A percentile compares a stretch with the other conserved stretches of the same genome.
phyloP scores from a whole-genome alignment of 2,329 filamentous ascomycete genomes.

The Fusarium concolor region DNA sequence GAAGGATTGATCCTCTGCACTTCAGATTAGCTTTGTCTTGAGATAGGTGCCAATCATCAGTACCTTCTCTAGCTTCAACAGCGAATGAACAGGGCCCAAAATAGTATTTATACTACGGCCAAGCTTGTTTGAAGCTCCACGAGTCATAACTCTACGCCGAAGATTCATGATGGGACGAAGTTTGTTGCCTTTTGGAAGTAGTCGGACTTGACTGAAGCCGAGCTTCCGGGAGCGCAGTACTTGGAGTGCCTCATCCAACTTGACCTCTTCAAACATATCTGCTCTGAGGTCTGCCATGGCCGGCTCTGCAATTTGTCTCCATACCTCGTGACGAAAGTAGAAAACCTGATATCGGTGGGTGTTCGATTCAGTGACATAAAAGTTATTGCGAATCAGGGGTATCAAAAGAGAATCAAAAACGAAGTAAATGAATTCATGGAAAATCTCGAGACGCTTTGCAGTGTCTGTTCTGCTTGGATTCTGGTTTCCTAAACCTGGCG shows the following conservation, averaged over 20 bases:
- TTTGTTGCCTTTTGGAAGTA: slow-evolving; percentile 83
- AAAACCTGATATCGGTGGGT: slow-evolving; percentile 83
- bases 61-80: slow-evolving; percentile 84
- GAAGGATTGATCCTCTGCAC: slow-evolving; percentile 61
- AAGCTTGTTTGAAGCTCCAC: slow-evolving; percentile 72
- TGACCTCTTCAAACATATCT: slow-evolving; percentile 83
- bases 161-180: slow-evolving; percentile 91
- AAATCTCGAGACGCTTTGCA: slow-evolving; percentile 80
- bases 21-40: slow-evolving; percentile 23
- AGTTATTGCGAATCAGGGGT: slow-evolving; percentile 86
- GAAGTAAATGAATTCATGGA: slow-evolving; percentile 90
- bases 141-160: slow-evolving; percentile 68
- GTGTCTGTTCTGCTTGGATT: slow-evolving; percentile 79
- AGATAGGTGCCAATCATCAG: slow-evolving; percentile 1
- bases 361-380: slow-evolving; percentile 94
- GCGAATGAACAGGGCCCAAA: slow-evolving; percentile 78
- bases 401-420: slow-evolving; percentile 92
- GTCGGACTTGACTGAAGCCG: slow-evolving; percentile 80
- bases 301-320: slow-evolving; percentile 81
- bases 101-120: slow-evolving; percentile 59
- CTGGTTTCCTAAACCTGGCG: slow-evolving; percentile 57
- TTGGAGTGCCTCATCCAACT: slow-evolving; percentile 63
- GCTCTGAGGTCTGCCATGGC: slow-evolving; percentile 74
- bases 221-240: slow-evolving; percentile 73
- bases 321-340: slow-evolving; percentile 95